Conservation (phyloP, 2,329 filamentous ascomycete species). For the Phyllosticta citriasiana region DNA sequence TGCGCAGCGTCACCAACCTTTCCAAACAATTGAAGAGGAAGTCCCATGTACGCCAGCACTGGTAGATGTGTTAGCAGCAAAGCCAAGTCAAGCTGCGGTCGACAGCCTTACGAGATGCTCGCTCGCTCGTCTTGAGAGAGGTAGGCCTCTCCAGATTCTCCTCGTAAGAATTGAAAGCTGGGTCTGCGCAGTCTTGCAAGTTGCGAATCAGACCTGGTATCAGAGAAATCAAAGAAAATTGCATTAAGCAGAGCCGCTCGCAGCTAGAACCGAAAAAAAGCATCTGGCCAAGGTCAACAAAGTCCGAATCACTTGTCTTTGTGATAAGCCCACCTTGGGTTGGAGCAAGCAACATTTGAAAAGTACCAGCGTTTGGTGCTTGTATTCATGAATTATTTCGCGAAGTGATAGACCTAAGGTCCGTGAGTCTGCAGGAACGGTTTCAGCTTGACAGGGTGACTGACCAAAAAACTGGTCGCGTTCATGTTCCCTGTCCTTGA, state of each 20-base stretch:
- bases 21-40: slow-evolving; percentile 90
- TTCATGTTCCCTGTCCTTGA: slow-evolving; percentile 57
- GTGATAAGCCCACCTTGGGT: slow-evolving; percentile 59
- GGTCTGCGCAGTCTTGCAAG: slow-evolving; percentile 90
- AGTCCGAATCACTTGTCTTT: background rate
- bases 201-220: slow-evolving; percentile 87
- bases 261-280: slow-evolving; percentile 72
- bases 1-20: slow-evolving; percentile 46
- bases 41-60: slow-evolving; percentile 86
- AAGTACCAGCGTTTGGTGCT: slow-evolving; percentile 85
- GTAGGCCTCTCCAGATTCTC: slow-evolving; percentile 66
- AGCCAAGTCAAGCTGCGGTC: background rate
- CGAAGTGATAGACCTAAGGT: slow-evolving; percentile 57
- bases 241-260: slow-evolving; percentile 6
- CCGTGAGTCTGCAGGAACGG: slow-evolving; percentile 7
- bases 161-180: slow-evolving; percentile 79
- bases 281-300: slow-evolving; percentile 52
- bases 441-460: slow-evolving; percentile 28
- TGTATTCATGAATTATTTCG: slow-evolving; percentile 89
- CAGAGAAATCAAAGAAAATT: slow-evolving; percentile 90
- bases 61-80: slow-evolving; percentile 16
- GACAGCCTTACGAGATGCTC: slow-evolving; percentile 55
- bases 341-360: slow-evolving; percentile 91
- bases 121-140: slow-evolving; percentile 82
- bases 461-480: slow-evolving; percentile 75